Evolutionary conservation across 441 rosid species (phyloP).

Genomic region (Erodium texanum): DNA sequence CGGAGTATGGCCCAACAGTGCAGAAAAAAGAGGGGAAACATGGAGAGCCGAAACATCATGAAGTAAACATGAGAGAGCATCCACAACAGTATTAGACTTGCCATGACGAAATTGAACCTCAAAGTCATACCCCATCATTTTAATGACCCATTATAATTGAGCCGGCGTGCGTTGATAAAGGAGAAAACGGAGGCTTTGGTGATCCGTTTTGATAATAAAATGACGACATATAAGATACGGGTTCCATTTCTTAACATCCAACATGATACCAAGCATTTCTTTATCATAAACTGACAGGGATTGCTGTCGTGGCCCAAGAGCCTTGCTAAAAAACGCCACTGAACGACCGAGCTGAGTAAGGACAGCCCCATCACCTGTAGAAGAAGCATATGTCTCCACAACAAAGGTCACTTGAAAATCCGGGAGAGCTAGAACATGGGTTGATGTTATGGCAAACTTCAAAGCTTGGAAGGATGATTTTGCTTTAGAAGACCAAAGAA

Average conservation of each 20-base stretch:
- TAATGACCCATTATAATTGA: too few species aligned
- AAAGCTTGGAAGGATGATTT: too few species aligned
- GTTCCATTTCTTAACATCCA: not conserved
- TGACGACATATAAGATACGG: not conserved
- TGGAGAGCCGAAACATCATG: too few species aligned
- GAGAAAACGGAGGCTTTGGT: not conserved
- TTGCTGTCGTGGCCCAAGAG: not conserved
- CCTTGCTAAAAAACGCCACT: not conserved
- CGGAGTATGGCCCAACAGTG: too few species aligned
- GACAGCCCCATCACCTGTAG: not conserved
- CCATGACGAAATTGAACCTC: too few species aligned
- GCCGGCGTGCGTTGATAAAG: too few species aligned
- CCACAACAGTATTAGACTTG: too few species aligned
- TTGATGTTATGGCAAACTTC: not conserved
- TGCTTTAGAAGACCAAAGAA: not conserved
- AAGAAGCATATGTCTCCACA: not conserved
- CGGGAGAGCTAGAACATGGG: not conserved
- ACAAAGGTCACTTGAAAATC: not conserved
- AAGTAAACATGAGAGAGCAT: too few species aligned
- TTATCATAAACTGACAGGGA: not conserved
- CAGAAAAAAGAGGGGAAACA: too few species aligned
- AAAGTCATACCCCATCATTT: too few species aligned
- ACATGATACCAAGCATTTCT: not conserved
- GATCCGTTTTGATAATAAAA: not conserved
- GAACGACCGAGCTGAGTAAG: not conserved